Conservation (phyloP, 1,284 basidiomycete genomes). For the Ganoderma lingzhi region DNA sequence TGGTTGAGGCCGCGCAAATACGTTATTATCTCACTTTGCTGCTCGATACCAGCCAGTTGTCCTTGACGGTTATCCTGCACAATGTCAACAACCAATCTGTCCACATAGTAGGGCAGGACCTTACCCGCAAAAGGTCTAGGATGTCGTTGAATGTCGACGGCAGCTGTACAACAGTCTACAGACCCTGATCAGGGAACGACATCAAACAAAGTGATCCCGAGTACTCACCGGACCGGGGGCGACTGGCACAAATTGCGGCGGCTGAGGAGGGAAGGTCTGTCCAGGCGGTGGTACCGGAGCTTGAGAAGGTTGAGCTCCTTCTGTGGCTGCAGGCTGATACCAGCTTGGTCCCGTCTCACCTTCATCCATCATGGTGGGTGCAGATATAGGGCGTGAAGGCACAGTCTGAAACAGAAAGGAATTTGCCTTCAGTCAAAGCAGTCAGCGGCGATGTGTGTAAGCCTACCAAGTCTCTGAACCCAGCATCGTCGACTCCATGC, state of each 20-base stretch:
- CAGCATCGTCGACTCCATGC: conserved; percentile 17
- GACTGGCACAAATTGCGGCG: conserved; percentile 32
- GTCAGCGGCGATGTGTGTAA: neutral
- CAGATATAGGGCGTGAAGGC: conserved; percentile 24
- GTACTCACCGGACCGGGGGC: conserved; percentile 43
- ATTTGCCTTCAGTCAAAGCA: neutral
- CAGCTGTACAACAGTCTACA: conserved; percentile 63
- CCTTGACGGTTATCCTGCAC: conserved; percentile 75
- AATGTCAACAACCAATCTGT: neutral
- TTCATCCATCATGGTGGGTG: conserved; percentile 9
- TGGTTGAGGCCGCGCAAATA: conserved; percentile 77
- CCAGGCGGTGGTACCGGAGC: conserved; percentile 24
- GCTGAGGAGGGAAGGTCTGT: conserved; percentile 21
- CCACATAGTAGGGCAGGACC: conserved; percentile 31
- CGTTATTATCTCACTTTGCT: conserved; percentile 79
- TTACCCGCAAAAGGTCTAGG: conserved; percentile 70
- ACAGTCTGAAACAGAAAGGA: conserved; percentile 7
- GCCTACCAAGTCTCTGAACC: conserved; percentile 20
- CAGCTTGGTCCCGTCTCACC: neutral
- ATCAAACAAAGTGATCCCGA: conserved; percentile 27
- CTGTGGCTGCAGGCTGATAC: conserved; percentile 23
- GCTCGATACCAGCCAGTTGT: conserved; percentile 75
- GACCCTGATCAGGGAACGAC: neutral
- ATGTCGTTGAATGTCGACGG: conserved; percentile 60
- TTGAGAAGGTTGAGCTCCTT: conserved; percentile 11